Conservation (phyloP, 345 rosid species). For the Syzygium oleosum region DNA sequence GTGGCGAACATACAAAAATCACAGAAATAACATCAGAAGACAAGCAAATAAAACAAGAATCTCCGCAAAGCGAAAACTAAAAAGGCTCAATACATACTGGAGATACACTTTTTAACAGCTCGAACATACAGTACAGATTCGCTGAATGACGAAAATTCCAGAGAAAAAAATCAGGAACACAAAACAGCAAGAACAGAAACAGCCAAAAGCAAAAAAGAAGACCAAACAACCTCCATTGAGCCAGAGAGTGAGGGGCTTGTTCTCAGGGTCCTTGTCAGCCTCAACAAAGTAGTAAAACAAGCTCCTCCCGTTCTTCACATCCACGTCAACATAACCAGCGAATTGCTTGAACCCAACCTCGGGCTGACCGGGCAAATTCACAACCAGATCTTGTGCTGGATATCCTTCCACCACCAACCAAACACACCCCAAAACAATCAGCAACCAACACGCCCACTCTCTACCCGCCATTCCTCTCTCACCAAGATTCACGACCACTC, state of each 20-base stretch:
- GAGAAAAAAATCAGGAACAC: background rate
- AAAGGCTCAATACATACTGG: background rate
- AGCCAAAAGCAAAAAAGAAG: background rate
- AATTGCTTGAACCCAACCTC: constrained; percentile 62
- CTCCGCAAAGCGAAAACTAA: background rate
- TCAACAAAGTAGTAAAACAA: constrained; percentile 91
- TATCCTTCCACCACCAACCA: constrained; percentile 28
- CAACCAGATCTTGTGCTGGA: constrained; percentile 73
- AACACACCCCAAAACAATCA: background rate
- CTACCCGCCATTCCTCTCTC: background rate
- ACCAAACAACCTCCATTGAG: constrained; percentile 69
- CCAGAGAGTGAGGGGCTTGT: constrained; percentile 83
- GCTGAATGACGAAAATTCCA: background rate
- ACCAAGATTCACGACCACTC: background rate
- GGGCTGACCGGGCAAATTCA: constrained; percentile 73
- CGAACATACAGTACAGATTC: background rate
- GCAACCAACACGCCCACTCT: background rate
- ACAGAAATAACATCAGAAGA: background rate
- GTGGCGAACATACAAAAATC: background rate
- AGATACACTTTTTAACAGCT: background rate
- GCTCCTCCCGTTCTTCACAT: constrained; percentile 63
- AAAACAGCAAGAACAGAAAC: background rate
- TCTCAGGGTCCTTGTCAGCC: constrained; percentile 50
- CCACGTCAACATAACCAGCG: constrained; percentile 82
- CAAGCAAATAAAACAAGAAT: background rate